These are phyloP conservation scores for Mortierella claussenii DNA, from an alignment of 192 early-diverging fungal species.

Conservation along the genomic window DNA sequence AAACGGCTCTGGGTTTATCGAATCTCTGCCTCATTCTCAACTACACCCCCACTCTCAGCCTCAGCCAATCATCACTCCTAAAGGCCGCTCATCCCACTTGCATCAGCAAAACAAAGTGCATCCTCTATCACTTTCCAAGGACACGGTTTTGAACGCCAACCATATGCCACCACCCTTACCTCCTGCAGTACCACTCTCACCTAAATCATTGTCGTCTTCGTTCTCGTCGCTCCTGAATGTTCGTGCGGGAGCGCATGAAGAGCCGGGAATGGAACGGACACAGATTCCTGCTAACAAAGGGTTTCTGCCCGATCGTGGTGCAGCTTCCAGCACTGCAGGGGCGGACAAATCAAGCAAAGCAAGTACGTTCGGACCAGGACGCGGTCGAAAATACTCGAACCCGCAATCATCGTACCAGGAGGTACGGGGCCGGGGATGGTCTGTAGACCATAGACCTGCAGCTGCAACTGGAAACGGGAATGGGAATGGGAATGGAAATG, in stretches of 20 bases:
- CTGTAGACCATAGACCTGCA: background rate
- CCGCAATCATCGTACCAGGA: no score
- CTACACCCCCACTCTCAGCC: background rate
- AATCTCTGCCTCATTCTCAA: background rate
- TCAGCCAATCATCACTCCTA: background rate
- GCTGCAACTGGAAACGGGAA: background rate
- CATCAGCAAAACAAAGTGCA: constrained; percentile 11
- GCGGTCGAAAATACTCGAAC: constrained; percentile 11
- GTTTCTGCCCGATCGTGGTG: background rate
- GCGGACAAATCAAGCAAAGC: background rate
- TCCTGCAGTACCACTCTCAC: constrained; percentile 12
- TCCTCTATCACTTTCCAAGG: constrained; percentile 21
- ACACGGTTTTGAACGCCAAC: background rate
- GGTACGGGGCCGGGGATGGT: background rate
- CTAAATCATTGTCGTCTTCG: constrained; percentile 22
- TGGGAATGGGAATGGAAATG: background rate
- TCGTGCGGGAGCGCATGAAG: constrained; percentile 10
- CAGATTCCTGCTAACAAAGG: constrained; percentile 16
- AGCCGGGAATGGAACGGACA: constrained; percentile 36
- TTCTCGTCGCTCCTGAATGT: constrained; percentile 22
- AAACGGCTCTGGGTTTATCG: constrained; percentile 1
- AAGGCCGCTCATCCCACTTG: background rate
- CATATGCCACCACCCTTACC: background rate
- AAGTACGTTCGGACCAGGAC: background rate
- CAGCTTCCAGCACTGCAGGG: no score